phyloP scores from a whole-genome alignment of 23 red algal species.

The Gracilaria caudata region DNA sequence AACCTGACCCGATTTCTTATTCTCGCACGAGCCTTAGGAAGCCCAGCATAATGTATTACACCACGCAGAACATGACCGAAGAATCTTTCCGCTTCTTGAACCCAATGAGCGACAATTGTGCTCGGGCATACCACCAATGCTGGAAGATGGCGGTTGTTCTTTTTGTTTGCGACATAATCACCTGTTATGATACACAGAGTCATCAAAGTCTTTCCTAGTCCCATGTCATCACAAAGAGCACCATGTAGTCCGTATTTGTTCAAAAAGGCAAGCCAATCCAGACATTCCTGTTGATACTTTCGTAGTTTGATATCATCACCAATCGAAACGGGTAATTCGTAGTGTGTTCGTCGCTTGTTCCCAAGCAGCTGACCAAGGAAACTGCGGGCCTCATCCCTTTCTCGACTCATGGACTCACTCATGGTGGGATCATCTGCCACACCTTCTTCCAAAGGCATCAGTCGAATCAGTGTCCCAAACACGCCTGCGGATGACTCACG shows the following conservation, averaged over 20 bases:
- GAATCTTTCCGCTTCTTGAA: conserved; percentile 84
- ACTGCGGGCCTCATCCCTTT: conserved; percentile 70
- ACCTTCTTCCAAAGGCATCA: conserved; percentile 96
- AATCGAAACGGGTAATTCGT: conserved; percentile 73
- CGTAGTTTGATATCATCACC: conserved; percentile 81
- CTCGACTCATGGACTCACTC: conserved; percentile 36
- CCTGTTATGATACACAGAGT: conserved; percentile 94
- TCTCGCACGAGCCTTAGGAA: conserved; percentile 65
- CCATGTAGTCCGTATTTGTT: conserved; percentile 95
- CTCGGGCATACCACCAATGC: conserved; percentile 88
- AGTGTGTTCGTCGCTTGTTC: conserved; percentile 64
- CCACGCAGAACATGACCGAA: conserved; percentile 75
- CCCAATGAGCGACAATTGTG: conserved; percentile 93
- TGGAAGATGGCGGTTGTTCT: conserved; percentile 28
- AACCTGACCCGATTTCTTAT: conserved; percentile 15
- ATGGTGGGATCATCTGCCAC: conserved; percentile 65
- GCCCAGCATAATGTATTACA: conserved; percentile 84
- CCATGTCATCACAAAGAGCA: conserved; percentile 99
- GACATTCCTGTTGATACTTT: conserved; percentile 94
- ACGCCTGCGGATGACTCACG: conserved; percentile 69
- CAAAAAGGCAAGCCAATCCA: conserved; percentile 96
- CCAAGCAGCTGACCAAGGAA: conserved; percentile 95
- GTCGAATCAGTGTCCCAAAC: conserved; percentile 88
- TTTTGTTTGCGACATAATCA: conserved; percentile 26
- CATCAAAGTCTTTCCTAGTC: conserved; percentile 99